A percentile compares a stretch with the other conserved stretches of the same genome.
Evolutionary conservation across 148 eudicot species (phyloP).

Genomic region (Nyssa sinensis): DNA sequence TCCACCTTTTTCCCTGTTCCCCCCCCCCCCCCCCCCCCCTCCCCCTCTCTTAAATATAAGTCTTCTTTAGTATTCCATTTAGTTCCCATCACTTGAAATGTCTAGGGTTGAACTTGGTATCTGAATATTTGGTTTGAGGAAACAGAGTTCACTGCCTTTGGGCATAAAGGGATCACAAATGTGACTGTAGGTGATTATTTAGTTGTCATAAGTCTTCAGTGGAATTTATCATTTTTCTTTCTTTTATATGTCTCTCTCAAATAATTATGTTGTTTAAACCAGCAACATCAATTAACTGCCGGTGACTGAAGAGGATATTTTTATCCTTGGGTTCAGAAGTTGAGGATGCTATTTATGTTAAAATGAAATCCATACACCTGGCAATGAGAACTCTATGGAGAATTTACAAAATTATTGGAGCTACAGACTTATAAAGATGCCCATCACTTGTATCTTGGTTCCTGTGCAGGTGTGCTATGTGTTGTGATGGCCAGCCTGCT

Average conservation of each 20-base stretch:
- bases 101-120: conserved; percentile 16
- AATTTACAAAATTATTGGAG: conserved; percentile 21
- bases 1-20: background rate
- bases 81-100: conserved; percentile 10
- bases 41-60: background rate
- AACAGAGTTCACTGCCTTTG: conserved; percentile 7
- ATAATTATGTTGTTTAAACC: conserved; percentile 31
- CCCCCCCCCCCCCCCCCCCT: no score
- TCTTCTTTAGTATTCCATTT: conserved; percentile 22
- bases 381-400: conserved; percentile 19
- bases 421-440: conserved; percentile 45
- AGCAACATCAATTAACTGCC: conserved; percentile 36
- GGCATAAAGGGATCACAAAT: conserved; percentile 17
- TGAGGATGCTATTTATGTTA: conserved; percentile 28
- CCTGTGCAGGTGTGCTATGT: conserved; percentile 90
- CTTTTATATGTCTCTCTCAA: conserved; percentile 5
- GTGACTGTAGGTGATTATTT: conserved; percentile 6
- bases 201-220: conserved; percentile 2
- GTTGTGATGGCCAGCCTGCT: conserved; percentile 62
- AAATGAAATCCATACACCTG: conserved; percentile 15
- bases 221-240: background rate
- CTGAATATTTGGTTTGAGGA: conserved; percentile 11
- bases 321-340: conserved; percentile 36
- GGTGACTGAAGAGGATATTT: conserved; percentile 31
- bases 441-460: conserved; percentile 87